These are phyloP conservation scores for Zymoseptoria brevis DNA, from an alignment of 2,329 filamentous ascomycete species.

Conservation along the genomic window DNA sequence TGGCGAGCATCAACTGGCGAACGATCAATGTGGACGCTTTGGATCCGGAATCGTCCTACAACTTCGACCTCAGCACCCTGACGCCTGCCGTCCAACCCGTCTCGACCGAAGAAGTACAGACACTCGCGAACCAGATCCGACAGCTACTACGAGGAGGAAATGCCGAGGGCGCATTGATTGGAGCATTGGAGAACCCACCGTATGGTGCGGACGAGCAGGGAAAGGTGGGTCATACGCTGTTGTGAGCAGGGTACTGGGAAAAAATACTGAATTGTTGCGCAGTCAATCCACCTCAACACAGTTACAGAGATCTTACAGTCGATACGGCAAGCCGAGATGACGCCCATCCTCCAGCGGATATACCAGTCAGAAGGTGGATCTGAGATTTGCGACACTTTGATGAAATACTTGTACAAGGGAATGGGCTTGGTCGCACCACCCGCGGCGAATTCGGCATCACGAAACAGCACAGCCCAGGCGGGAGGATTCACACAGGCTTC, in stretches of 20 bases:
- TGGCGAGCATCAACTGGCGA: conserved; percentile 57
- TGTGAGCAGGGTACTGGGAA: background rate
- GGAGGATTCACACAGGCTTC: conserved; percentile 81
- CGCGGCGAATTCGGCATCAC: conserved; percentile 17
- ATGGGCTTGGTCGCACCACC: conserved; percentile 50
- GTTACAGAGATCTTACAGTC: conserved; percentile 91
- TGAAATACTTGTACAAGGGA: conserved; percentile 97
- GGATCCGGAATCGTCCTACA: conserved; percentile 79
- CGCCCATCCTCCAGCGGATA: conserved; percentile 72
- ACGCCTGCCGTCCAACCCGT: conserved; percentile 68
- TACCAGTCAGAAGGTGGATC: conserved; percentile 70
- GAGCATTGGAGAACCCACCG: conserved; percentile 77
- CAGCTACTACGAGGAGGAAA: conserved; percentile 83
- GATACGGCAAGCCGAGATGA: conserved; percentile 95
- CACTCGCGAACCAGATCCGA: conserved; percentile 70
- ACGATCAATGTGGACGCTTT: conserved; percentile 92
- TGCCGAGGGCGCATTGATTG: conserved; percentile 74
- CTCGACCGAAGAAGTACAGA: conserved; percentile 69
- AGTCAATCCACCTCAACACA: conserved; percentile 81
- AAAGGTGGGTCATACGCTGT: conserved; percentile 37
- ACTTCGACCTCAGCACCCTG: conserved; percentile 83
- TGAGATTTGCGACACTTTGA: conserved; percentile 82
- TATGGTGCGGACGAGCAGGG: conserved; percentile 51
- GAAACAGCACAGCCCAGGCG: conserved; percentile 59
- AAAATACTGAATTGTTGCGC: conserved; percentile 9